These are phyloP conservation scores for Neofusicoccum ribis DNA, from an alignment of 2,329 filamentous ascomycete species.

Conservation along the genomic window DNA sequence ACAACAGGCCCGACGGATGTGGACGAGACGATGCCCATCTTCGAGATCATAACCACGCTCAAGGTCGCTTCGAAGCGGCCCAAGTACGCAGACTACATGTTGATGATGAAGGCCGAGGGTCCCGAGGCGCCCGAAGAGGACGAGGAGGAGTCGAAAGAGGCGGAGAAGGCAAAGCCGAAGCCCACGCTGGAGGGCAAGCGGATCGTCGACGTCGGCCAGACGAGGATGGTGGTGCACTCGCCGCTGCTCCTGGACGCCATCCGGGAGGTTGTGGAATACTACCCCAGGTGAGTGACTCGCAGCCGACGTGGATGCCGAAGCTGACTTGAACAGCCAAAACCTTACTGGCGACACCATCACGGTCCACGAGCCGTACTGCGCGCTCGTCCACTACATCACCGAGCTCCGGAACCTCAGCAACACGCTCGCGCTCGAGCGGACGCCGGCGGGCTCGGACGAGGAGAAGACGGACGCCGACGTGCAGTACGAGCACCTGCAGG, in stretches of 20 bases:
- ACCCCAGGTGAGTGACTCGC: not conserved
- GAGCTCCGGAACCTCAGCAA: not conserved
- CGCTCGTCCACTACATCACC: not conserved
- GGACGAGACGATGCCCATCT: not conserved
- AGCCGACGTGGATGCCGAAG: not conserved
- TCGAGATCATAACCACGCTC: not conserved
- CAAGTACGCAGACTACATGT: not conserved
- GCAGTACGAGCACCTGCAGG: not conserved
- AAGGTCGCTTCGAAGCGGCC: not conserved
- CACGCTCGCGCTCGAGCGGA: not conserved
- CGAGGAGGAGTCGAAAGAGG: not conserved
- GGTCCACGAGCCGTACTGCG: not conserved
- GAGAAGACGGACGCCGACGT: not conserved
- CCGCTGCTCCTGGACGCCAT: not conserved
- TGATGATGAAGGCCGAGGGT: not conserved
- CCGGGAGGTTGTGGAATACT: not conserved
- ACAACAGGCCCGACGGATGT: not conserved
- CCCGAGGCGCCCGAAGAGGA: not conserved
- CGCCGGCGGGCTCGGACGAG: not conserved
- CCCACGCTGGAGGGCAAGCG: not conserved
- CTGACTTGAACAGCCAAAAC: not conserved
- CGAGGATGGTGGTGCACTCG: not conserved
- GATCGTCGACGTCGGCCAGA: not conserved
- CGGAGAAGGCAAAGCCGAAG: not conserved
- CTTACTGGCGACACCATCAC: not conserved